Evolutionary conservation across 192 early-diverging fungal species (phyloP).

Genomic region (Gonapodya prolifera): DNA sequence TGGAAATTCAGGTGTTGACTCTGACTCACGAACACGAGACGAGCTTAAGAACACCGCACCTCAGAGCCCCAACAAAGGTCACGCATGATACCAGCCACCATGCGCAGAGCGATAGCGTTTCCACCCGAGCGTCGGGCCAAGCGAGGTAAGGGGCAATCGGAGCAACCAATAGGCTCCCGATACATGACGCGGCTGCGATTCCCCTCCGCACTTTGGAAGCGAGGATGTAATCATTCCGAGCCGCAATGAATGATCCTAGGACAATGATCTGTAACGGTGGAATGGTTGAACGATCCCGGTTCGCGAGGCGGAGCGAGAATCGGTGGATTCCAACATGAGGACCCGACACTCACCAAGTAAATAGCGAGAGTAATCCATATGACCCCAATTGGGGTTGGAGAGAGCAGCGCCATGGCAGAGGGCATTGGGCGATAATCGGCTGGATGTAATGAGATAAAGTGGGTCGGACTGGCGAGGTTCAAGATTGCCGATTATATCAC

Average conservation of each 20-base stretch:
- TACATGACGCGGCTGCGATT: background rate
- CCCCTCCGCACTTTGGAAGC: background rate
- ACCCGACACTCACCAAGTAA: background rate
- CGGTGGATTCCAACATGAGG: no score
- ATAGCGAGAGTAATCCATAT: background rate
- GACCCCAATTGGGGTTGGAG: background rate
- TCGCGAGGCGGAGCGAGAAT: no score
- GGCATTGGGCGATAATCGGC: no score
- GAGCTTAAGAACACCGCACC: background rate
- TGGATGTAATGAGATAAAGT: no score
- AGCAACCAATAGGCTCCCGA: background rate
- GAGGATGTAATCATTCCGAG: background rate
- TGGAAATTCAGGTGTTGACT: background rate
- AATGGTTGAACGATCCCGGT: background rate
- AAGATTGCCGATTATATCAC: no score
- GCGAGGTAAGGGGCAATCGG: background rate
- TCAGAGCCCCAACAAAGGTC: background rate
- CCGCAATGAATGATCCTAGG: background rate
- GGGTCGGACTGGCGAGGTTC: no score
- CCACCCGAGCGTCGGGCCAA: background rate
- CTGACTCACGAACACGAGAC: background rate
- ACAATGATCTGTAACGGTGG: background rate
- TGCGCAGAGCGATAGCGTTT: background rate
- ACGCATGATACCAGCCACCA: background rate
- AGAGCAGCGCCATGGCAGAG: background rate